Evolutionary conservation across 352 stramenopile genomes (phyloP), one percentile per base, ranked within the genome.

Genomic region (Globisporangium uncinulatum): DNA sequence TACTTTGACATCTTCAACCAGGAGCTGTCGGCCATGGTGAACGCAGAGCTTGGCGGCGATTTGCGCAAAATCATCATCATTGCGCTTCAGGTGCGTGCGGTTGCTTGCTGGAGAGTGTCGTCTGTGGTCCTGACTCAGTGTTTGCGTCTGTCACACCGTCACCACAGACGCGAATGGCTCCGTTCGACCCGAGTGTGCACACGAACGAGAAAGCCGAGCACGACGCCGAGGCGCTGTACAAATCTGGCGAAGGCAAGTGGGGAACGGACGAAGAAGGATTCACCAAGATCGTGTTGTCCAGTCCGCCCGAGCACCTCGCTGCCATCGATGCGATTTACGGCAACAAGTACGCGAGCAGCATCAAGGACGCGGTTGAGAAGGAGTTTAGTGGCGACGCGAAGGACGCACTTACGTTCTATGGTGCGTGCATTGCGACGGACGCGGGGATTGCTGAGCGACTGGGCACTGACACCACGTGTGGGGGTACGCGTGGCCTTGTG

Each of bases 191-290:
- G 29, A 47, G 36, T 6, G 66, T 89, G 63, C 79, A 92, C 70
- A 89, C 77, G 13, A 62, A 69, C 29, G 67, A 73, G 31, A 89
- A 89, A 66, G 83, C 79, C 20, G 72, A 74, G 29, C 70, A 82
- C 39, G 70, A 90, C 46, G 78, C 73, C 14, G 73, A 90, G 17
- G 54, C 67, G 14, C 62, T 92, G 36, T 92, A 89, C 70, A 88
- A 88, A 24, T 76, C 83, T 5, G 83, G 83, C 42, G 76, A 92
- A 54, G 83, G 78, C 60, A 87, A 89, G 63, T 89, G 76, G 76
- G 79, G 79, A 53, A 92, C 79, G 44, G 79, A 92, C 60, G 79
- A 86, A 51, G 73, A 78, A 13, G 59, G 45, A 4, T 89, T 92
- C 59, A 66, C 81, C 31, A 89, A 87, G 59, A 65, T 83, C 37